A percentile compares a stretch with the other conserved stretches of the same genome.
These are phyloP conservation scores for Tylopilus vinaceipallidus DNA, from an alignment of 768 basidiomycete genomes.

Conservation along the genomic window DNA sequence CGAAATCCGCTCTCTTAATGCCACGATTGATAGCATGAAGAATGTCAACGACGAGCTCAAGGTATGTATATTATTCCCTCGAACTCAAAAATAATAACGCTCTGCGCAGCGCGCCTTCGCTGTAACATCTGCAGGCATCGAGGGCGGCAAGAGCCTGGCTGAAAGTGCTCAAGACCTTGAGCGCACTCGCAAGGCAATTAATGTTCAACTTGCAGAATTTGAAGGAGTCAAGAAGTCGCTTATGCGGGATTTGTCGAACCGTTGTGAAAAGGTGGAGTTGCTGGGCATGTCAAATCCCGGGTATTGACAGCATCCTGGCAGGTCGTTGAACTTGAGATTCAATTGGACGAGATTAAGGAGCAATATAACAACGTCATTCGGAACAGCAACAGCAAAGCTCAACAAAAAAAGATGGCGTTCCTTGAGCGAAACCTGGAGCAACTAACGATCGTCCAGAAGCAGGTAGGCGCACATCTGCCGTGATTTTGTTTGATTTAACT, in stretches of 20 bases:
- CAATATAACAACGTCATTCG: conserved; percentile 98
- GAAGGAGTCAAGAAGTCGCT: conserved; percentile 98
- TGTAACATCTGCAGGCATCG: conserved; percentile 94
- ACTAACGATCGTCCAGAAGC: conserved; percentile 93
- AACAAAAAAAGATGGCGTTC: conserved; percentile 99
- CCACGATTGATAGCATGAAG: conserved; percentile 89
- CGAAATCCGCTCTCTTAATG: conserved; percentile 82
- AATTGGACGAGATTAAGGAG: conserved; percentile 97
- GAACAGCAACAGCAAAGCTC: conserved; percentile 97
- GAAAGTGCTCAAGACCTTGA: conserved; percentile 98
- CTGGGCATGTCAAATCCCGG: conserved; percentile 12
- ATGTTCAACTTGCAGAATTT: conserved; percentile 97
- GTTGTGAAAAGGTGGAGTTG: conserved; percentile 88
- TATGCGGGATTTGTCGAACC: conserved; percentile 98
- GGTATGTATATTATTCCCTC: conserved; percentile 44
- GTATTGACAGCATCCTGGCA: conserved; percentile 33
- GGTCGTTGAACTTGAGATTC: conserved; percentile 99
- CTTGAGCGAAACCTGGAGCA: conserved; percentile 95
- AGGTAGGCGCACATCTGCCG: conserved; percentile 50
- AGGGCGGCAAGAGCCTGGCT: conserved; percentile 94
- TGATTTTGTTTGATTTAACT: conserved; percentile 3
- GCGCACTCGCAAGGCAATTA: conserved; percentile 93
- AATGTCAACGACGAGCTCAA: conserved; percentile 98
- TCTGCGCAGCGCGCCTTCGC: conserved; percentile 84
- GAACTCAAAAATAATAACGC: neutral